Base-by-base conservation (phyloP, 2,329 filamentous ascomycete genomes). In the Hypoxylon sp. region DNA sequence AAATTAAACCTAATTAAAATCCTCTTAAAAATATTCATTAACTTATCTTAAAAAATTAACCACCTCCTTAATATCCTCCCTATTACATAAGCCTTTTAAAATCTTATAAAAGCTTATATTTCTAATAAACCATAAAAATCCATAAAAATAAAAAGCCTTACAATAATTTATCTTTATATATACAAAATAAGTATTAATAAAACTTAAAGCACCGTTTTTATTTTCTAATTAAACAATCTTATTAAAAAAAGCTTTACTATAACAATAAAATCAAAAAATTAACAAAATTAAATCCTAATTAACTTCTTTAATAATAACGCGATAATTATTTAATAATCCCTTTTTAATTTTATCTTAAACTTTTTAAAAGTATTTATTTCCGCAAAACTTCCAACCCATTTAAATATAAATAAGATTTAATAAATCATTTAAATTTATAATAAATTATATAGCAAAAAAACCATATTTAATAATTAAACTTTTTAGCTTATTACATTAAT, bases 181-280 rank as follows among this genome's bases (percentile, higher is more conserved):
- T n/a, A n/a, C n/a, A n/a, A n/a, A n/a, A n/a, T n/a, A n/a, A n/a
- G n/a, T n/a, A n/a, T n/a, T n/a, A n/a, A n/a, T n/a, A n/a, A n/a
- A n/a, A n/a, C n/a, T n/a, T n/a, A n/a, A 52, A 7, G 5, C 5
- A 7, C n/a, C n/a, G 45, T 49, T 14, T 34, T 52, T 45, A 6
- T 34, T 56, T 38, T 43, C 34, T 28, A 58, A 6, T 13, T 14
- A 14, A 10, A 57, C 21, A 34, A 57, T 14, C n/a, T 57, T 57
- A 10, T 57, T 28, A 28, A 63, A 58, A 58, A 50, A 57, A 52
- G 17, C 28, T 57, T 63, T 30, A 38, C 57, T 63, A 49, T 62
- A 55, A 36, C 13, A 34, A 53, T 60, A 45, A 53, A 60, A 51
- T n/a, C n/a, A 57, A 34, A 3, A 5, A 21, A 57, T 57, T 32